phyloP scores from a whole-genome alignment of 2,329 filamentous ascomycete genomes.

The Aspergillus sclerotialis region DNA sequence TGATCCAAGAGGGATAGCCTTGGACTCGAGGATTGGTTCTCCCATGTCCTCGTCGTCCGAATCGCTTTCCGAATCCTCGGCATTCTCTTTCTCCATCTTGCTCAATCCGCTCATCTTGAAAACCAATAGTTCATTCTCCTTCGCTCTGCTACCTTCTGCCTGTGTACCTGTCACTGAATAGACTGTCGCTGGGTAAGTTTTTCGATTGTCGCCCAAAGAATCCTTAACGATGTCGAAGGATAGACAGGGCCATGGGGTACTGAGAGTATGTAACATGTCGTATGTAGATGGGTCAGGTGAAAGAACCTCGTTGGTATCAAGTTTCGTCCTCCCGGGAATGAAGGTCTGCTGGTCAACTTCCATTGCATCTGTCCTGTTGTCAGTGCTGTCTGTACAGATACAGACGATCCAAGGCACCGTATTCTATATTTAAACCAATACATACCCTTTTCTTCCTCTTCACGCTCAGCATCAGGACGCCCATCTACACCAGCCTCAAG shows the following conservation, averaged over 20 bases:
- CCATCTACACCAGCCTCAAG: slow-evolving; percentile 92
- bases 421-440: slow-evolving; percentile 3
- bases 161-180: slow-evolving; percentile 95
- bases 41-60: slow-evolving; percentile 66
- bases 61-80: slow-evolving; percentile 64
- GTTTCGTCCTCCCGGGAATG: slow-evolving; percentile 87
- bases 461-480: slow-evolving; percentile 81
- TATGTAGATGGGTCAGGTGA: slow-evolving; percentile 91
- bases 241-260: slow-evolving; percentile 92
- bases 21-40: slow-evolving; percentile 90
- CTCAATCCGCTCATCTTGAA: slow-evolving; percentile 93
- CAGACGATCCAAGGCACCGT: too few relatives aligned
- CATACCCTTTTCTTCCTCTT: slow-evolving; percentile 72
- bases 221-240: slow-evolving; percentile 92
- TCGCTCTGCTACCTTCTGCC: slow-evolving; percentile 65
- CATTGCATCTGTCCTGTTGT: slow-evolving; percentile 59
- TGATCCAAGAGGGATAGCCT: slow-evolving; percentile 74
- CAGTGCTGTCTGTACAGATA: slow-evolving; percentile 7
- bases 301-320: slow-evolving; percentile 84
- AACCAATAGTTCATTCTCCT: slow-evolving; percentile 90
- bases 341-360: slow-evolving; percentile 91
- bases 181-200: slow-evolving; percentile 88
- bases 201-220: slow-evolving; percentile 77
- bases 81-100: slow-evolving; percentile 69
- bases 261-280: slow-evolving; percentile 92